These are phyloP conservation scores for Colletotrichum simmondsii DNA, from an alignment of 2,329 filamentous ascomycete species.

Conservation along the genomic window DNA sequence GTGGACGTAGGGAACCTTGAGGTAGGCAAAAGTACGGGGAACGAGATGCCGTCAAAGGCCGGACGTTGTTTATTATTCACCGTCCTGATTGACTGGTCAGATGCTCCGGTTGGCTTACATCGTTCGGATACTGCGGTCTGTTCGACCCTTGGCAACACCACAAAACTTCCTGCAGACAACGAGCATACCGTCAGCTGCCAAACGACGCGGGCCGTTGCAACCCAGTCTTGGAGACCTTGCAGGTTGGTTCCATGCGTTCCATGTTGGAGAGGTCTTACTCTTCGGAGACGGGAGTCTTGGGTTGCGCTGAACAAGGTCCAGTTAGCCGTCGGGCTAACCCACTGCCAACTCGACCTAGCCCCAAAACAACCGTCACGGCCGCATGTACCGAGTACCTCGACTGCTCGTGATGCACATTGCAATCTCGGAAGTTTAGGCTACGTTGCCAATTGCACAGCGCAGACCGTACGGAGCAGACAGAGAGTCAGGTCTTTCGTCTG, in stretches of 20 bases:
- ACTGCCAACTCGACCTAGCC: slow-evolving; percentile 31
- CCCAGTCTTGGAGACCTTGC: no score
- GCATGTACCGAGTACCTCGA: slow-evolving; percentile 29
- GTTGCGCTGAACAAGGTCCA: slow-evolving; percentile 20
- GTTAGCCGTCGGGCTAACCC: slow-evolving; percentile 25
- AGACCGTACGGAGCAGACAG: neutral
- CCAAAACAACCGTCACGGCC: slow-evolving; percentile 28
- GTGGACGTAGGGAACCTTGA: no score
- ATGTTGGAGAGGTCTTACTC: neutral
- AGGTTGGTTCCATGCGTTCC: neutral
- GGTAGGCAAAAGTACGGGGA: neutral
- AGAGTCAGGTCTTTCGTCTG: slow-evolving; percentile 9
- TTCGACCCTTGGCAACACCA: neutral
- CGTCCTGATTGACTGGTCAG: neutral
- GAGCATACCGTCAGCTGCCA: neutral
- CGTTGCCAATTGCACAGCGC: slow-evolving; percentile 25
- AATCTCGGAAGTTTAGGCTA: slow-evolving; percentile 34
- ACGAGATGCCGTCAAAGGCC: neutral
- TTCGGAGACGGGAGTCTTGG: neutral
- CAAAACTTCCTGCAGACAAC: neutral
- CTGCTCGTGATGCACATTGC: slow-evolving; percentile 24
- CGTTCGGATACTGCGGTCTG: neutral
- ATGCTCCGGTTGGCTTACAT: neutral
- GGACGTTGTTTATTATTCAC: neutral
- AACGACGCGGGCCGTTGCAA: slow-evolving; percentile 4